phyloP scores from a whole-genome alignment of 176 grass and related monocot species.

The Ampelocalamus luodianensis region DNA sequence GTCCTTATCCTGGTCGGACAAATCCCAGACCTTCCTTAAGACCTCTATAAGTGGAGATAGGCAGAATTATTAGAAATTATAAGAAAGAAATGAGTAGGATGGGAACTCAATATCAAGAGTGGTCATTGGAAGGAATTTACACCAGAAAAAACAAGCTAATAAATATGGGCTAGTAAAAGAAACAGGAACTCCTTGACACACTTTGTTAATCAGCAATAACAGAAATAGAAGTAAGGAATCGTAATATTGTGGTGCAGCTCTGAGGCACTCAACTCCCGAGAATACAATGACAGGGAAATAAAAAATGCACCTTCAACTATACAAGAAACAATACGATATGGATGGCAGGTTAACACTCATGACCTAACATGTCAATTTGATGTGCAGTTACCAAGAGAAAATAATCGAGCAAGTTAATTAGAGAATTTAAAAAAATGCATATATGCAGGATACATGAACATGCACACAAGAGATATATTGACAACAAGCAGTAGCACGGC shows the following conservation, averaged over 20 bases:
- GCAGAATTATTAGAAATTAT: conserved; percentile 38
- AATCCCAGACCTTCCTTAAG: conserved; percentile 97
- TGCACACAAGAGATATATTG: conserved; percentile 4
- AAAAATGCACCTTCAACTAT: neutral
- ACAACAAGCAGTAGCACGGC: neutral
- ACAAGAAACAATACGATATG: conserved; percentile 21
- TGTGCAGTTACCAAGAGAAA: conserved; percentile 26
- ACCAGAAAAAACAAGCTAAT: conserved; percentile 28
- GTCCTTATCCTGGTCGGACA: conserved; percentile 99
- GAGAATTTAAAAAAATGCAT: neutral
- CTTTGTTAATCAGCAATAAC: conserved; percentile 20
- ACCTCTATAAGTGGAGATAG: conserved; percentile 60
- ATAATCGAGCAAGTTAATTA: conserved; percentile 8
- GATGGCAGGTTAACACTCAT: conserved; percentile 15
- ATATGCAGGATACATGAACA: neutral
- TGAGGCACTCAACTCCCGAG: conserved; percentile 3
- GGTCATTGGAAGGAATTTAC: conserved; percentile 18
- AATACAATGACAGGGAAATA: conserved; percentile 28
- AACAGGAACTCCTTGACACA: neutral
- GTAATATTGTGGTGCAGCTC: conserved; percentile 24
- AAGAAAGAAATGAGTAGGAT: conserved; percentile 28
- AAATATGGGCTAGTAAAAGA: neutral
- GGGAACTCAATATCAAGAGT: conserved; percentile 28
- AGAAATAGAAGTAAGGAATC: conserved; percentile 33
- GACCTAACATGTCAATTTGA: conserved; percentile 28